Conservation (phyloP, 1,284 basidiomycete species). For the Ustilago curta region DNA sequence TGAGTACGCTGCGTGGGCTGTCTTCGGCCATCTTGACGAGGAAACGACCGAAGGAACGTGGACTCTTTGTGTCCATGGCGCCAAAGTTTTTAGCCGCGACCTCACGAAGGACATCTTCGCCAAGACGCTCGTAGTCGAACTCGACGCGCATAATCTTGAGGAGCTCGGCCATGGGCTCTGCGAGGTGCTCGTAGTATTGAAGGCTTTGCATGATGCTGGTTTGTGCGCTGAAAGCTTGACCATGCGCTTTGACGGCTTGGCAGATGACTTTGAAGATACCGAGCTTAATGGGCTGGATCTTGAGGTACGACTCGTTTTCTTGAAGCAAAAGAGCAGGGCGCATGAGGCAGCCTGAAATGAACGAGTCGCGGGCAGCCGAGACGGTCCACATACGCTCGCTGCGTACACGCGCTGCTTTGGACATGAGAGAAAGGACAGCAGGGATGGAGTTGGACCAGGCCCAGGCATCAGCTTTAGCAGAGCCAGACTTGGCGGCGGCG, state of each 20-base stretch:
- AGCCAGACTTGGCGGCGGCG: constrained; percentile 36
- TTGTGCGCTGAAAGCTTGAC: constrained; percentile 78
- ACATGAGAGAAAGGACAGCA: constrained; percentile 56
- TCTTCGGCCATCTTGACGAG: constrained; percentile 84
- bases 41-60: constrained; percentile 86
- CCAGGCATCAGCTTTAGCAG: constrained; percentile 53
- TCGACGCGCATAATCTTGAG: constrained; percentile 83
- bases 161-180: constrained; percentile 93
- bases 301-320: constrained; percentile 90
- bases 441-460: constrained; percentile 61
- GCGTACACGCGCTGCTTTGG: constrained; percentile 54
- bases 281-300: constrained; percentile 77
- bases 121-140: constrained; percentile 88
- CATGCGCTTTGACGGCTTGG: constrained; percentile 89
- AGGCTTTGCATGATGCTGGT: constrained; percentile 90
- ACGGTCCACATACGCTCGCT: constrained; percentile 63
- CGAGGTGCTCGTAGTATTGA: constrained; percentile 93
- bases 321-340: constrained; percentile 84
- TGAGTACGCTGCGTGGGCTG: constrained; percentile 85
- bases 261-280: constrained; percentile 90
- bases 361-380: constrained; percentile 62
- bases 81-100: constrained; percentile 83
- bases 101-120: constrained; percentile 88
- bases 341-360: constrained; percentile 64
- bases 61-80: constrained; percentile 86